Evolutionary conservation across 768 basidiomycete species (phyloP).

Genomic region (Amanita pseudoporphyria): DNA sequence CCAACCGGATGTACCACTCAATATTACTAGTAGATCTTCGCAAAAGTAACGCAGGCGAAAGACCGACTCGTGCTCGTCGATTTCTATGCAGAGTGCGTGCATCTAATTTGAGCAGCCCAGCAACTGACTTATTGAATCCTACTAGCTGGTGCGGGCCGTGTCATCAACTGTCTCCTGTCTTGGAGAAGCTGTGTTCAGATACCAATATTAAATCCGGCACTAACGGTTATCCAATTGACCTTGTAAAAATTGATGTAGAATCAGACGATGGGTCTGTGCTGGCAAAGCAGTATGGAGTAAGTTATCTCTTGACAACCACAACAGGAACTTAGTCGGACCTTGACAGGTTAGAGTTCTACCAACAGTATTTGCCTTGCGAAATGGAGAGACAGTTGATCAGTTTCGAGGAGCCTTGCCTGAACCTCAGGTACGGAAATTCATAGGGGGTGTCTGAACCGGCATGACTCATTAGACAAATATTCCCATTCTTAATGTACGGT

Average conservation of each 20-base stretch:
- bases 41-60: constrained; percentile 25
- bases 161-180: constrained; percentile 58
- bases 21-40: constrained; percentile 24
- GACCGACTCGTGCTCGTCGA: constrained; percentile 61
- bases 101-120: background rate
- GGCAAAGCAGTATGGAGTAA: constrained; percentile 41
- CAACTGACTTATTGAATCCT: background rate
- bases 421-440: constrained; percentile 31
- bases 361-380: constrained; percentile 69
- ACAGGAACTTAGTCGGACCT: background rate
- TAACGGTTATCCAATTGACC: constrained; percentile 50
- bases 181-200: constrained; percentile 48
- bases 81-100: constrained; percentile 69
- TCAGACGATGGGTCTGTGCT: constrained; percentile 43
- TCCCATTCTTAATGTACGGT: too few species aligned
- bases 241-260: constrained; percentile 62
- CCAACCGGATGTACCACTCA: constrained; percentile 11
- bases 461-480: too few species aligned
- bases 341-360: constrained; percentile 63
- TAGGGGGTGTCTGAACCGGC: constrained; percentile 26
- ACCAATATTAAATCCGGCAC: constrained; percentile 30
- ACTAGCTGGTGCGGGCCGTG: constrained; percentile 76
- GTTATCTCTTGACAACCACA: constrained; percentile 8
- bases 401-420: constrained; percentile 56
- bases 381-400: constrained; percentile 45